Evolutionary conservation across 1,139 yeast genomes (phyloP).

Genomic region (Suhomyces bribrorum): DNA sequence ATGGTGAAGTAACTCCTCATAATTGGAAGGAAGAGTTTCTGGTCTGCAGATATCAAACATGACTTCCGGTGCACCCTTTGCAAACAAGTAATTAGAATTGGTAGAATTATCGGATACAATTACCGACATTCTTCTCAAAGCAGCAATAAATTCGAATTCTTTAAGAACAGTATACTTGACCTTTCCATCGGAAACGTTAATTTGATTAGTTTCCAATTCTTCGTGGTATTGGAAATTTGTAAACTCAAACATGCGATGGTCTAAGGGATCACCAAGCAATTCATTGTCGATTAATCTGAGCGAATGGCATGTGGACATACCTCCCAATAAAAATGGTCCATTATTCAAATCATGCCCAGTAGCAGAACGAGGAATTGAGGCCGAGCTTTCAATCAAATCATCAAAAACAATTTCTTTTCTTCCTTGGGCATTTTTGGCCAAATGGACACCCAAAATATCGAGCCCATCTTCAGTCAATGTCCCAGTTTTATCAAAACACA

Average conservation of each 20-base stretch:
- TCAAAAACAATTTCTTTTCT: slow-evolving; percentile 56
- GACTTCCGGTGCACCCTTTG: slow-evolving; percentile 99
- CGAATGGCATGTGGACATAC: slow-evolving; percentile 88
- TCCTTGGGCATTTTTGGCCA: slow-evolving; percentile 53
- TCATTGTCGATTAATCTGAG: slow-evolving; percentile 76
- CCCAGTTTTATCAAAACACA: slow-evolving; percentile 96
- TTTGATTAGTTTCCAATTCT: slow-evolving; percentile 42
- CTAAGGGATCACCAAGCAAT: slow-evolving; percentile 90
- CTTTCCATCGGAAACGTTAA: slow-evolving; percentile 29
- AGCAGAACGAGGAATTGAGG: slow-evolving; percentile 14
- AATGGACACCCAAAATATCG: slow-evolving; percentile 86
- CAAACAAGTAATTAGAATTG: slow-evolving; percentile 49
- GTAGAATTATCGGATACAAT: slow-evolving; percentile 36
- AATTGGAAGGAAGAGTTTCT: slow-evolving; percentile 71
- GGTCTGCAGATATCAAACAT: slow-evolving; percentile 75
- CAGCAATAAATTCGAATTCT: slow-evolving; percentile 83
- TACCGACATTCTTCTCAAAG: slow-evolving; percentile 89
- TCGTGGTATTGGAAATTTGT: slow-evolving; percentile 77
- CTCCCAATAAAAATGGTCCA: slow-evolving; percentile 39
- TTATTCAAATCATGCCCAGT: slow-evolving; percentile 29
- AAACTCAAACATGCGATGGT: slow-evolving; percentile 88
- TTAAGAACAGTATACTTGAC: slow-evolving; percentile 55
- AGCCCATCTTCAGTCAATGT: slow-evolving; percentile 96
- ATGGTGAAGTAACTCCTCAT: slow-evolving; percentile 68
- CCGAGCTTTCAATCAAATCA: slow-evolving; percentile 33